Percentiles rank a stretch among this genome's conserved stretches.
phyloP scores from a whole-genome alignment of 2,329 filamentous ascomycete genomes.

The Phialophora expanda region DNA sequence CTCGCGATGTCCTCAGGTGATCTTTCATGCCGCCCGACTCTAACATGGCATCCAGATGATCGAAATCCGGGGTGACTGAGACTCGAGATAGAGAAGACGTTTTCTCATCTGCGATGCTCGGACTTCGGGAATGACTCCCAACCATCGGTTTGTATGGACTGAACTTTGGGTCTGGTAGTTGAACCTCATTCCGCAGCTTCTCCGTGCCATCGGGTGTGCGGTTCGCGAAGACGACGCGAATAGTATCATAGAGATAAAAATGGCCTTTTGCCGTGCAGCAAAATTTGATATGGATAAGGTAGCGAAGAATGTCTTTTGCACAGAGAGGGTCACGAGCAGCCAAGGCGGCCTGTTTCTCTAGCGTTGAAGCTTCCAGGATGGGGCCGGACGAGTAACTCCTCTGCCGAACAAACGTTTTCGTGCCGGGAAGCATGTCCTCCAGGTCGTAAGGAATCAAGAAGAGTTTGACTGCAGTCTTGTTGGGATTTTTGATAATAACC shows the following conservation, averaged over 20 bases:
- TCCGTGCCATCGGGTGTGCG: conserved; percentile 95
- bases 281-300: conserved; percentile 90
- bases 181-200: conserved; percentile 85
- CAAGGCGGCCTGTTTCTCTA: conserved; percentile 57
- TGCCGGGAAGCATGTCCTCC: conserved; percentile 87
- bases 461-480: conserved; percentile 96
- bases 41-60: conserved; percentile 25
- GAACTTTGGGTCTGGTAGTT: conserved; percentile 84
- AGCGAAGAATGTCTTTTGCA: conserved; percentile 75
- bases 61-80: conserved; percentile 21
- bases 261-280: conserved; percentile 83
- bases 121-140: conserved; percentile 59
- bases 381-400: conserved; percentile 88
- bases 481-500: conserved; percentile 96
- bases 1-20: background rate
- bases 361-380: conserved; percentile 72
- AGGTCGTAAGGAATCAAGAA: conserved; percentile 94
- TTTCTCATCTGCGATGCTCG: conserved; percentile 65
- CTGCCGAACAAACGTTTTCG: conserved; percentile 95
- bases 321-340: conserved; percentile 56
- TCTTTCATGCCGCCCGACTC: background rate
- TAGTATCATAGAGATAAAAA: conserved; percentile 87
- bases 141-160: conserved; percentile 75
- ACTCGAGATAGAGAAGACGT: conserved; percentile 52
- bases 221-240: conserved; percentile 95